Evolutionary conservation across 805 yeast species (phyloP).

Genomic region (Ogataea paraovalis): DNA sequence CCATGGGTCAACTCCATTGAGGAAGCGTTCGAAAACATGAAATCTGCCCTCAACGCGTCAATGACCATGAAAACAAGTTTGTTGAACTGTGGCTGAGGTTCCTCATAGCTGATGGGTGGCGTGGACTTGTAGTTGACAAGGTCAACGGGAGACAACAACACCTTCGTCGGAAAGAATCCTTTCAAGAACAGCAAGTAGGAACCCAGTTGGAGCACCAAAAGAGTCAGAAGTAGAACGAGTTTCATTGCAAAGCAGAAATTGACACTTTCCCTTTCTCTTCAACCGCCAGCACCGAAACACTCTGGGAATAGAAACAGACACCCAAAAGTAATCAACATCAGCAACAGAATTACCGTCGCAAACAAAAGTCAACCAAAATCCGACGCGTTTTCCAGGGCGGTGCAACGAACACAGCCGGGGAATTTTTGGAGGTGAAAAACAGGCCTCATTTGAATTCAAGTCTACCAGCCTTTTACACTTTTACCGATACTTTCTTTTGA

Average conservation of each 20-base stretch:
- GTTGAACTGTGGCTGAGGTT: slow-evolving; percentile 47
- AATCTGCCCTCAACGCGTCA: slow-evolving; percentile 91
- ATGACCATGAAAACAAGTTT: slow-evolving; percentile 78
- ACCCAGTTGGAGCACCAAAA: slow-evolving; percentile 36
- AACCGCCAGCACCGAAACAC: no score
- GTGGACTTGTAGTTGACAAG: slow-evolving; percentile 31
- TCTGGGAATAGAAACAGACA: no score
- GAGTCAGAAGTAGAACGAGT: slow-evolving; percentile 15
- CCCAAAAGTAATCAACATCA: neutral
- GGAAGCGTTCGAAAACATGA: slow-evolving; percentile 64
- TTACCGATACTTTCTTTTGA: neutral
- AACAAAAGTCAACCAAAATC: neutral
- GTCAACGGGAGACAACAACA: slow-evolving; percentile 61
- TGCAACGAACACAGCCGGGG: no score
- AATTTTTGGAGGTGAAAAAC: neutral
- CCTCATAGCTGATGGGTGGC: slow-evolving; percentile 25
- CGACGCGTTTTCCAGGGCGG: neutral
- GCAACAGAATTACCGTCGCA: neutral
- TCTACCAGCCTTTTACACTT: neutral
- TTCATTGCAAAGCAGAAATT: slow-evolving; percentile 9
- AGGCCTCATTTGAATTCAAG: neutral
- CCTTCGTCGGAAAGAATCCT: slow-evolving; percentile 93
- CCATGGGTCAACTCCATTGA: slow-evolving; percentile 64
- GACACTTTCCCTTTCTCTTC: neutral
- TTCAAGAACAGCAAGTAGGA: slow-evolving; percentile 63